Evolutionary conservation across 139 green algal genomes (phyloP).

Genomic region (Chlamydomonas schloesseri): DNA sequence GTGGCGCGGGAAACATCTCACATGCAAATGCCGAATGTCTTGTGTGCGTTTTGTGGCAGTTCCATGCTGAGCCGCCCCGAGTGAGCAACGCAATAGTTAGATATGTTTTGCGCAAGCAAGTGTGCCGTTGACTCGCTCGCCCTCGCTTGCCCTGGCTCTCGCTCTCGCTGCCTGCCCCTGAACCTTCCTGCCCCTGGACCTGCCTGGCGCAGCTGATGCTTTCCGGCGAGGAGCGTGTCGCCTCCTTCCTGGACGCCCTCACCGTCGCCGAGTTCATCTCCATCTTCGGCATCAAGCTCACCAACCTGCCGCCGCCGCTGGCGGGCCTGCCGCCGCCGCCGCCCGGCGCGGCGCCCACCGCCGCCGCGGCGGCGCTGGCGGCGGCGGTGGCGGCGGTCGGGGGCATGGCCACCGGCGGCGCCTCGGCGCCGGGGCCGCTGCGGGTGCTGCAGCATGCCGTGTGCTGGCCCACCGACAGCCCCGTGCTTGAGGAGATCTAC

Average conservation of each 20-base stretch:
- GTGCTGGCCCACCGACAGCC: conserved; percentile 38
- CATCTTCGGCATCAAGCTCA: conserved; percentile 5
- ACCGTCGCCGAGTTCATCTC: conserved; percentile 50
- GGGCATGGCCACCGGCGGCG: conserved; percentile 6
- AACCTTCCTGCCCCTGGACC: not conserved
- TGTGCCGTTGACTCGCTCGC: no score
- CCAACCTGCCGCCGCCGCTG: not conserved
- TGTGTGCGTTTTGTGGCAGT: no score
- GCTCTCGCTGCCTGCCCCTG: no score
- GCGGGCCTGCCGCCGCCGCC: conserved; percentile 28
- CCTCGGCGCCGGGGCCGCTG: conserved; percentile 11
- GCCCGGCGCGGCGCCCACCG: not conserved
- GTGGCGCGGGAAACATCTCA: no score
- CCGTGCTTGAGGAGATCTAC: conserved; percentile 52
- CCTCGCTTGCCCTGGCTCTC: no score
- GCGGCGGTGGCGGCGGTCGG: not conserved
- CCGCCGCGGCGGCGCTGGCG: not conserved
- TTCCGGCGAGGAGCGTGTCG: not conserved
- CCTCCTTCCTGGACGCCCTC: conserved; percentile 56
- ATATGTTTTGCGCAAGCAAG: no score
- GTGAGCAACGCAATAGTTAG: no score
- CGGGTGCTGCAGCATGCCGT: conserved; percentile 39
- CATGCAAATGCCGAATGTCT: no score
- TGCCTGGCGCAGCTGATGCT: not conserved
- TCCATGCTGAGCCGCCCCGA: no score